Evolutionary conservation across 2,329 filamentous ascomycete species (phyloP), one percentile per base, ranked within the genome.

Genomic region (Chrysosporium keratinophilum): DNA sequence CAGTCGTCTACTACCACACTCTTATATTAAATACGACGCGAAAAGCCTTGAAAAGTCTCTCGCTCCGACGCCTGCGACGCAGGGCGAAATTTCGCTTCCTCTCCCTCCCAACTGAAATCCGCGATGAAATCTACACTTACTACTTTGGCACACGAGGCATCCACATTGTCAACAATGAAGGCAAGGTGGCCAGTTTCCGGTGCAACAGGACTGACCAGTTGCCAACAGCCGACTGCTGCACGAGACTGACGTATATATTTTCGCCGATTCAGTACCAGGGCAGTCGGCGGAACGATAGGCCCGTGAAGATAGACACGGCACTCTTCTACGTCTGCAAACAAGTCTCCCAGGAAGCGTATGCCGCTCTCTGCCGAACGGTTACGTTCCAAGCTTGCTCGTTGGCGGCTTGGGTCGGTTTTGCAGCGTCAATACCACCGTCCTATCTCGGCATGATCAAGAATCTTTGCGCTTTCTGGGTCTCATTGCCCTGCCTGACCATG

Each of bases 371-470:
- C 56, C 46, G 52, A 17, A 54, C 58, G n/a, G 52, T 62, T 1
- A 56, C 56, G 19, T 69, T 70, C 50, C 67, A 71, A 51, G 63
- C 68, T 6, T 66, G 69, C 42, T 67, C 69, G 56, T 58, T 71
- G 2, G 63, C 66, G 51, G 68, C 68, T 19, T 69, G 69, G 52
- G 60, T 69, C 14, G 63, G 65, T 3, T 69, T 70, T 55, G 59
- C 62, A 1, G 43, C 49, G 0, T 57, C 56, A 14, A 54, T 71
- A 7, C 59, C 60, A 5, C 52, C 63, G 0, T 7, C 44, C 3
- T 58, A 59, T 7, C 61, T 63, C 0, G 54, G 45, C 3, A 48
- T 54, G 44, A 19, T 56, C 34, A 56, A 42, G 33, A 42, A 34
- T 17, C n/a, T 56, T n/a, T 41, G 41, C 33, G 40, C 28, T 19